phyloP scores from a whole-genome alignment of 768 basidiomycete species.

The Trametes coccinea region DNA sequence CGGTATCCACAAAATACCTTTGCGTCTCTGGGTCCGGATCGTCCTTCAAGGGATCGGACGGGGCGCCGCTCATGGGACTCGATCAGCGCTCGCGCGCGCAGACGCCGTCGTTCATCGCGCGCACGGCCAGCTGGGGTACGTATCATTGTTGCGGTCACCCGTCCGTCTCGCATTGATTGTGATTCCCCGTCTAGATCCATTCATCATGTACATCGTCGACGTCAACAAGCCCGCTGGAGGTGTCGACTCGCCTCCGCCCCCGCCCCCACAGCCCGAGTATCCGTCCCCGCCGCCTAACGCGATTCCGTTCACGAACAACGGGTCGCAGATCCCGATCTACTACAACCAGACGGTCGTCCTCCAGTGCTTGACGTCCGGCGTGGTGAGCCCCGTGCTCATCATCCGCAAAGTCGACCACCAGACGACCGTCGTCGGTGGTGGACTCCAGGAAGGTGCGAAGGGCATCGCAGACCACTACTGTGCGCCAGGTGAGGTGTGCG shows the following conservation, averaged over 20 bases:
- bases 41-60: conserved; percentile 92
- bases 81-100: conserved; percentile 69
- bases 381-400: conserved; percentile 90
- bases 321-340: conserved; percentile 86
- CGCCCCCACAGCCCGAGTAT: conserved; percentile 84
- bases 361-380: conserved; percentile 92
- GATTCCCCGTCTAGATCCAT: conserved; percentile 63
- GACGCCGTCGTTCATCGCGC: conserved; percentile 85
- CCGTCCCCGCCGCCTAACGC: conserved; percentile 92
- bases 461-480: conserved; percentile 83
- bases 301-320: conserved; percentile 80
- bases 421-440: conserved; percentile 87
- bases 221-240: conserved; percentile 80
- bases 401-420: conserved; percentile 93
- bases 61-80: conserved; percentile 79
- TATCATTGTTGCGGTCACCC: conserved; percentile 20
- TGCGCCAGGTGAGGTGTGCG: conserved; percentile 81
- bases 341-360: conserved; percentile 97
- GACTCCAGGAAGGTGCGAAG: conserved; percentile 85
- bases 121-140: conserved; percentile 88
- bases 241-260: conserved; percentile 75
- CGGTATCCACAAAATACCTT: conserved; percentile 93
- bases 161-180: conserved; percentile 22
- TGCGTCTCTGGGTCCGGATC: conserved; percentile 93
- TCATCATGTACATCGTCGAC: conserved; percentile 97